Conservation (phyloP, 2,329 filamentous ascomycete species). For the Aspergillus thermomutatus region DNA sequence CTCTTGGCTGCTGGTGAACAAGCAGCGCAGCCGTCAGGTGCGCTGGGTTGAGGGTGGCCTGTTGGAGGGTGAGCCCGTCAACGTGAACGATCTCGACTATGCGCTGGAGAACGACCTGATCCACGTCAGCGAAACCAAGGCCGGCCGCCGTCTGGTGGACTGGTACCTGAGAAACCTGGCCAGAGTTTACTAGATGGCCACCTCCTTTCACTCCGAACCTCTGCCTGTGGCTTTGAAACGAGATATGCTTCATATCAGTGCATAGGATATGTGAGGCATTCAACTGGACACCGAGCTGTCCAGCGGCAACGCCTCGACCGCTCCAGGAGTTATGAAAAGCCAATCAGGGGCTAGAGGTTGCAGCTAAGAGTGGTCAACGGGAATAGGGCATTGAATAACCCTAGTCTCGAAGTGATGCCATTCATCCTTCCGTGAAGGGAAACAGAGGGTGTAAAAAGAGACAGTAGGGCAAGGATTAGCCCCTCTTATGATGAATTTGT, state of each 20-base stretch:
- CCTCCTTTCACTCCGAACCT: constrained; percentile 8
- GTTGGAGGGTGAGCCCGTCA: constrained; percentile 87
- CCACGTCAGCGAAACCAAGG: constrained; percentile 98
- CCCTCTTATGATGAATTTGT: background rate
- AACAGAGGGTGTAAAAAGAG: background rate
- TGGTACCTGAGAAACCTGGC: constrained; percentile 98
- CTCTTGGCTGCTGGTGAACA: constrained; percentile 92
- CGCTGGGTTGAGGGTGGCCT: constrained; percentile 89
- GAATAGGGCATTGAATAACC: background rate
- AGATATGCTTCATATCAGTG: constrained; percentile 4
- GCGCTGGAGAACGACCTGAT: constrained; percentile 95
- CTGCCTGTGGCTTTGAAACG: constrained; percentile 2
- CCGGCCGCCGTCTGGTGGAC: constrained; percentile 92
- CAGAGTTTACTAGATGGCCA: constrained; percentile 71
- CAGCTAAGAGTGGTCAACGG: background rate
- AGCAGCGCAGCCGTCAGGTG: constrained; percentile 95
- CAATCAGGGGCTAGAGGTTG: background rate
- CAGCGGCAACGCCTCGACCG: constrained; percentile 1
- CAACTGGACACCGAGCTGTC: background rate
- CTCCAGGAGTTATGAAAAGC: background rate
- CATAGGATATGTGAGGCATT: background rate
- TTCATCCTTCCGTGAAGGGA: background rate
- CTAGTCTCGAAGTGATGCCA: background rate
- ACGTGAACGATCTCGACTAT: constrained; percentile 94
- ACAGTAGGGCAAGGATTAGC: background rate